Percentiles rank a stretch among this genome's conserved stretches.
phyloP scores from a whole-genome alignment of 1,284 basidiomycete genomes.

The Marasmius tenuissimus region DNA sequence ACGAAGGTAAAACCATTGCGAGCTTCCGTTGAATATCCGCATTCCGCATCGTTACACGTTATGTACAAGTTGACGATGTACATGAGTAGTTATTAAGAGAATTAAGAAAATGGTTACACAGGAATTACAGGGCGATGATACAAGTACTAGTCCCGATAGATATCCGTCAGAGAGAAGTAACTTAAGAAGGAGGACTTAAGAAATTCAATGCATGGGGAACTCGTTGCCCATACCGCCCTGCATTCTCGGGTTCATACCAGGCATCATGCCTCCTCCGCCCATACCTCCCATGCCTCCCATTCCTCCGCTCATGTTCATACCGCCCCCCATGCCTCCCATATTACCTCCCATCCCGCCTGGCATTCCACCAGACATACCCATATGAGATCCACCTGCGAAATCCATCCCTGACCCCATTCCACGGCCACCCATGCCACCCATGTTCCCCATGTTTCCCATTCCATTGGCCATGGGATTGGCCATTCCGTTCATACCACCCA shows the following conservation, averaged over 20 bases:
- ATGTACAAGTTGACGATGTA: neutral
- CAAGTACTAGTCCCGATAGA: neutral
- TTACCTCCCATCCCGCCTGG: neutral
- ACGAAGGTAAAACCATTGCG: too few relatives aligned
- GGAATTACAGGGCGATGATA: neutral
- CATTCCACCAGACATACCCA: neutral
- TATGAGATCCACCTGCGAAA: neutral
- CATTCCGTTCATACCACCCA: constrained; percentile 9
- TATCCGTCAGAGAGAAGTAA: neutral
- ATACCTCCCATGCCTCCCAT: constrained; percentile 16
- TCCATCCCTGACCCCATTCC: constrained; percentile 1
- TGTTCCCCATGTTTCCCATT: constrained; percentile 2
- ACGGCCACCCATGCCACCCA: constrained; percentile 3
- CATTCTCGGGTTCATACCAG: constrained; percentile 27
- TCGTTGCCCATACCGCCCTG: constrained; percentile 14
- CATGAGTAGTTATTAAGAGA: neutral
- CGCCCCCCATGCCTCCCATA: constrained; percentile 4
- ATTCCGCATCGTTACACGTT: too few relatives aligned
- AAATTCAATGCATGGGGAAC: constrained; percentile 4
- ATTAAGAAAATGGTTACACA: neutral
- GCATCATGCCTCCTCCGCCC: constrained; percentile 12
- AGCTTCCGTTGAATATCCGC: too few relatives aligned
- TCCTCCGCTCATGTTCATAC: constrained; percentile 14
- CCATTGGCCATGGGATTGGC: neutral
- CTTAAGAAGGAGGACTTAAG: neutral